Percentiles rank a stretch among this genome's conserved stretches.
These are phyloP conservation scores for Capsella bursapastoris DNA, from an alignment of 345 rosid genomes.

Conservation along the genomic window DNA sequence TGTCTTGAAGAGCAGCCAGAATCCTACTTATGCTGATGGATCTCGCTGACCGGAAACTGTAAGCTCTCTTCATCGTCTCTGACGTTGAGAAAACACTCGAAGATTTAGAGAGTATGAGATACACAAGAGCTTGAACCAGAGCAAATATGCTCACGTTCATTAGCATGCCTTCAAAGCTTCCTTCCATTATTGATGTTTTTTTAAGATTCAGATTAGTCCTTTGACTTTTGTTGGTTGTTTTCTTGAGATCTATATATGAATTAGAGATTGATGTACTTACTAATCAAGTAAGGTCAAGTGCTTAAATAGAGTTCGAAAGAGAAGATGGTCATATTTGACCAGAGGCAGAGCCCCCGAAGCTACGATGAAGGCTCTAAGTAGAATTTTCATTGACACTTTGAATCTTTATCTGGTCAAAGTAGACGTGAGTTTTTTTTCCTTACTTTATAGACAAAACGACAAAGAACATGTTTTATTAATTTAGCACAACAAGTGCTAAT, in stretches of 20 bases:
- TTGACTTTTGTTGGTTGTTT: conserved; percentile 19
- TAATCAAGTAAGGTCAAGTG: conserved; percentile 5
- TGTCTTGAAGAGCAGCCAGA: conserved; percentile 51
- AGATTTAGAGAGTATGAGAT: conserved; percentile 63
- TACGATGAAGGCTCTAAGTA: background rate
- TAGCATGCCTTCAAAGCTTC: conserved; percentile 49
- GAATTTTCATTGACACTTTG: conserved; percentile 4
- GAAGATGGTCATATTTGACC: conserved; percentile 41
- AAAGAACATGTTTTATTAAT: conserved; percentile 24
- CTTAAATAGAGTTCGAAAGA: conserved; percentile 28
- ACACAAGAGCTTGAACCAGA: conserved; percentile 64
- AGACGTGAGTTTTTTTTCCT: background rate
- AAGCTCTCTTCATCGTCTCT: conserved; percentile 35
- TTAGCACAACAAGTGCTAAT: conserved; percentile 2
- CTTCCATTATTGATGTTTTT: conserved; percentile 47
- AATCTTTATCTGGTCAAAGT: conserved; percentile 35
- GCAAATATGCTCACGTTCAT: conserved; percentile 54
- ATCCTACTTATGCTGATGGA: conserved; percentile 57
- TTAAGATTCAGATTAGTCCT: background rate
- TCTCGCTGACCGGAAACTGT: conserved; percentile 58
- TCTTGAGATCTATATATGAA: conserved; percentile 7
- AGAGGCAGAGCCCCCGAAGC: conserved; percentile 24
- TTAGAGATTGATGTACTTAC: conserved; percentile 16
- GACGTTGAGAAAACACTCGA: conserved; percentile 61
- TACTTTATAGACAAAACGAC: conserved; percentile 2